phyloP scores from a whole-genome alignment of 805 yeast genomes.

The Dipodascus albidus region DNA sequence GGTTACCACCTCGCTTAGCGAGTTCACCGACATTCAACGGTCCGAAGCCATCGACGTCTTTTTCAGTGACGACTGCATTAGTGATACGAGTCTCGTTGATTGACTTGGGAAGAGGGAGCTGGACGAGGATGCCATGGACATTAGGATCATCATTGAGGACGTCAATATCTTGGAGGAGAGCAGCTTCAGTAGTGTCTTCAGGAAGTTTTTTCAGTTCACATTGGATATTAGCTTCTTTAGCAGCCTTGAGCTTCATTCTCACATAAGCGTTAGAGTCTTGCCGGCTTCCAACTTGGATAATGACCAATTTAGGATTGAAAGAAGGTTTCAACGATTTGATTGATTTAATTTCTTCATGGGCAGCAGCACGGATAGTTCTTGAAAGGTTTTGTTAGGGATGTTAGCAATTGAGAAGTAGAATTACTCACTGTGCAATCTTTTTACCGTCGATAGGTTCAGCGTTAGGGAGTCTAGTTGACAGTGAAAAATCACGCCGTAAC shows the following conservation, averaged over 20 bases:
- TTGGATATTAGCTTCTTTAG: slow-evolving; percentile 65
- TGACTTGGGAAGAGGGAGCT: slow-evolving; percentile 77
- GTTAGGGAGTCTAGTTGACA: slow-evolving; percentile 6
- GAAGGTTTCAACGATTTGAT: slow-evolving; percentile 18
- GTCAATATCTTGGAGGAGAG: slow-evolving; percentile 43
- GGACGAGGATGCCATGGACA: slow-evolving; percentile 82
- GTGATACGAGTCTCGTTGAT: slow-evolving; percentile 73
- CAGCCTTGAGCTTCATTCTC: slow-evolving; percentile 83
- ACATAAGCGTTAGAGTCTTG: slow-evolving; percentile 91
- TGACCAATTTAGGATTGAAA: slow-evolving; percentile 65
- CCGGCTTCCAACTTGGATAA: slow-evolving; percentile 81
- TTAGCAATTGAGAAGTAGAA: neutral
- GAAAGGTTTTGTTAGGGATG: neutral
- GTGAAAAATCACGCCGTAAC: neutral
- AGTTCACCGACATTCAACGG: slow-evolving; percentile 83
- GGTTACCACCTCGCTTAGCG: slow-evolving; percentile 74
- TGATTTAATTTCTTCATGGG: slow-evolving; percentile 15
- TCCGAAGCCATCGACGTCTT: slow-evolving; percentile 95
- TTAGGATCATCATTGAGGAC: slow-evolving; percentile 59
- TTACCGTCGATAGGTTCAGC: slow-evolving; percentile 44
- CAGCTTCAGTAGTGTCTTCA: slow-evolving; percentile 48
- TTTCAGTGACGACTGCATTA: slow-evolving; percentile 63
- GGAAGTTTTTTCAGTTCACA: slow-evolving; percentile 57
- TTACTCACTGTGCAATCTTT: slow-evolving; percentile 32
- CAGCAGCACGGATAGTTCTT: slow-evolving; percentile 11